Percentiles rank a stretch among this genome's conserved stretches.
Evolutionary conservation across 1,284 basidiomycete genomes (phyloP).

Genomic region (Cronartium ribicola): DNA sequence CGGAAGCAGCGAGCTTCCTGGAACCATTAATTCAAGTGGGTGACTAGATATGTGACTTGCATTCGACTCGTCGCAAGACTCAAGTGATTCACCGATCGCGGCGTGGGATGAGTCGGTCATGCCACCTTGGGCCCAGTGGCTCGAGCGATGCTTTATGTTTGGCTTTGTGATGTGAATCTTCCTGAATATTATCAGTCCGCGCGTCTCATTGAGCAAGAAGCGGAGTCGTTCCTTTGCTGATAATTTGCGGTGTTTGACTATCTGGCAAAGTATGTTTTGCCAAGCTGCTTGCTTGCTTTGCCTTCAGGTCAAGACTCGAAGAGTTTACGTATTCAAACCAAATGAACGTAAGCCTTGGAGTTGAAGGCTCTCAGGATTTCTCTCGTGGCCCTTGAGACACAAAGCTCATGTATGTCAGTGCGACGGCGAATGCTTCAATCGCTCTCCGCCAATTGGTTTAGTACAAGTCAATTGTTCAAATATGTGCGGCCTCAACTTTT

Average conservation of each 20-base stretch:
- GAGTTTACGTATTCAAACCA: background rate
- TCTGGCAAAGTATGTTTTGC: background rate
- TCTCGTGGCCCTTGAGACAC: no score
- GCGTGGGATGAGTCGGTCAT: background rate
- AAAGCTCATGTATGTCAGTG: no score
- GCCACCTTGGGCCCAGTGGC: background rate
- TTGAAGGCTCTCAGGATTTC: no score
- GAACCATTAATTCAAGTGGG: background rate
- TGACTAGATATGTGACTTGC: background rate
- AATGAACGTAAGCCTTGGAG: background rate
- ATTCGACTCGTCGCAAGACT: background rate
- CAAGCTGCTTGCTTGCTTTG: background rate
- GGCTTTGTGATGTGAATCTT: background rate
- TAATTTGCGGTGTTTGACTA: background rate
- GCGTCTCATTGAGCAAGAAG: background rate
- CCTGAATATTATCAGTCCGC: background rate
- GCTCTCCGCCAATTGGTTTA: background rate
- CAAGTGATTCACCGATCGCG: background rate
- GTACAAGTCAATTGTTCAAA: slow-evolving; percentile 4
- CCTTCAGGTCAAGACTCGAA: background rate
- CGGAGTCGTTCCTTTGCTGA: background rate
- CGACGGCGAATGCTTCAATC: no score
- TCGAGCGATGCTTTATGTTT: background rate
- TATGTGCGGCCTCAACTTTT: background rate
- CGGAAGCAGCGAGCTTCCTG: background rate